Percentiles rank a stretch among this genome's conserved stretches.
Conservation (phyloP, 2,329 filamentous ascomycete genomes). For the Pestalotiopsis sp. region DNA sequence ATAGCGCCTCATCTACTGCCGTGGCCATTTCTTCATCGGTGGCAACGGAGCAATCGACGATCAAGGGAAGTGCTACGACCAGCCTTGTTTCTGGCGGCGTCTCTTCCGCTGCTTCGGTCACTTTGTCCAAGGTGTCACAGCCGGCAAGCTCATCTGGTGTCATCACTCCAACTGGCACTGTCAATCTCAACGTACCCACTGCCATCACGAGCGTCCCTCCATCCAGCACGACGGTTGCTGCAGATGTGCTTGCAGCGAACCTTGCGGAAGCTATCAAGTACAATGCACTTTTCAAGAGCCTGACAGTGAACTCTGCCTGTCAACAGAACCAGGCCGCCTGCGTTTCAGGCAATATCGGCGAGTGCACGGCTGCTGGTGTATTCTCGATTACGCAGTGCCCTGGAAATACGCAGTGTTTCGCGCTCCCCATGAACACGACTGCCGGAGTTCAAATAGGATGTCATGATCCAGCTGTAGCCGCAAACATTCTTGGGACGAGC, state of each 20-base stretch:
- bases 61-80: background rate
- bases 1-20: background rate
- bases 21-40: background rate
- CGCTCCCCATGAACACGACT: slow-evolving; percentile 54
- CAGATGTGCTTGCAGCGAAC: slow-evolving; percentile 46
- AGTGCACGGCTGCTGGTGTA: slow-evolving; percentile 42
- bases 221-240: slow-evolving; percentile 41
- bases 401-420: slow-evolving; percentile 48
- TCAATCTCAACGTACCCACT: slow-evolving; percentile 45
- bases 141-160: slow-evolving; percentile 61
- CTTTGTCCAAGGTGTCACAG: slow-evolving; percentile 71
- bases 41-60: background rate
- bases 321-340: slow-evolving; percentile 51
- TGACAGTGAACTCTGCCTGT: slow-evolving; percentile 51
- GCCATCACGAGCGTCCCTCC: slow-evolving; percentile 35
- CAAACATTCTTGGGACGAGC: slow-evolving; percentile 41
- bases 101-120: slow-evolving; percentile 52
- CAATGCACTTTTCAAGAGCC: slow-evolving; percentile 48
- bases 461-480: slow-evolving; percentile 40
- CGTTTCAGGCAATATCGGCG: slow-evolving; percentile 50
- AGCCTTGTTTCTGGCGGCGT: background rate
- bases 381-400: slow-evolving; percentile 44
- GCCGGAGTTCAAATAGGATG: slow-evolving; percentile 54
- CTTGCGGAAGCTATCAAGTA: slow-evolving; percentile 45
- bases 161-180: slow-evolving; percentile 37